Evolutionary conservation across 495 filamentous ascomycete species (phyloP), one percentile per base, ranked within the genome.

Genomic region (Aspergillus carlsbadensis): DNA sequence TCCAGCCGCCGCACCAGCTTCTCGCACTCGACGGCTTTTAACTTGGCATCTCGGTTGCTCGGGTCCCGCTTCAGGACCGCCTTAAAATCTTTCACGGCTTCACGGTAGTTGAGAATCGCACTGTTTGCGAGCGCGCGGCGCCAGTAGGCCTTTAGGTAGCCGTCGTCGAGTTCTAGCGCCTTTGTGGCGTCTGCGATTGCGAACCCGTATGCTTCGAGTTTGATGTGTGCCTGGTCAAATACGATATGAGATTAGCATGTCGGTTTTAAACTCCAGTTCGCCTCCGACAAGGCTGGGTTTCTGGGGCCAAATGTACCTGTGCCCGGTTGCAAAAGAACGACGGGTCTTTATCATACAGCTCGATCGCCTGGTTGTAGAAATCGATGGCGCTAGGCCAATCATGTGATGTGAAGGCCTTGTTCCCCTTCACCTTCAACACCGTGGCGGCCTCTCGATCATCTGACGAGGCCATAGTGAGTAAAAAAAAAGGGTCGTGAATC

Each of bases 141-240:
- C 81, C 96, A 99, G 76, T 95, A 98, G 29, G 94, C 95, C 84
- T 96, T 96, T 65, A 89, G 80, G 66, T 94, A 91, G 66, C 78
- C 79, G n/a, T 89, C 81, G 66, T 98, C 90, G 44, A 98, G 78
- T 65, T 96, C 92, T 63, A 97, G 86, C 17, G 95, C 93, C 72
- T 89, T 92, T n/a, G 88, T 88, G 22, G 94, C 95, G 75, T 99
- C 94, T 21, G 87, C 79, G 58, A 97, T 87, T 10, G 94, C 92
- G 71, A 90, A 92, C 13, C 94, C 94, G 71, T 91, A 96, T 22
- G 92, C 81, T 74, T 99, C 94, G 49, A 92, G 85, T 79, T 97
- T 98, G 70, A 97, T 91, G 68, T 99, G 83, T 52, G 90, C 88
- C 90, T 96, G 68, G 11, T 51, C 14, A 53, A 20, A 45, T 21